Evolutionary conservation across 306 rosid species (phyloP).

Genomic region (Lathyrus tuberosus): DNA sequence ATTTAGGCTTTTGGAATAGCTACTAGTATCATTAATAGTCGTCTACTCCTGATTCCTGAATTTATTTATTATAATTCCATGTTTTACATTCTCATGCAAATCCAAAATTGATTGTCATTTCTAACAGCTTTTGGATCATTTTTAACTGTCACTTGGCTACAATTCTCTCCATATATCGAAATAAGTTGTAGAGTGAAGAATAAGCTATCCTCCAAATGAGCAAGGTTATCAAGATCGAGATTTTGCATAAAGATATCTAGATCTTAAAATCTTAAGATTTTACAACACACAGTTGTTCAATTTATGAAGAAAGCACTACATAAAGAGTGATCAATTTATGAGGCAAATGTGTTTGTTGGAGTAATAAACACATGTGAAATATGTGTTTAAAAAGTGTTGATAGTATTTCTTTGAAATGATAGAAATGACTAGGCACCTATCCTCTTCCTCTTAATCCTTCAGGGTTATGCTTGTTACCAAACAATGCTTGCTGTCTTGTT

Average conservation of each 20-base stretch:
- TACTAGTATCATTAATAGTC: neutral
- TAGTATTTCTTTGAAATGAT: constrained; percentile 7
- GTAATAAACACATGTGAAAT: neutral
- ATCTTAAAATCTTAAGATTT: no score
- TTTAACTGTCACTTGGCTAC: neutral
- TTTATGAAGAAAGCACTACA: neutral
- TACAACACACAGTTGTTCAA: no score
- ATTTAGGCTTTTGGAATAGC: constrained; percentile 10
- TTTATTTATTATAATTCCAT: neutral
- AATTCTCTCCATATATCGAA: neutral
- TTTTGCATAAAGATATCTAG: no score
- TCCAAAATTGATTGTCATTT: neutral
- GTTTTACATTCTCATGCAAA: neutral
- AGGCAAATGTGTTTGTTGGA: neutral
- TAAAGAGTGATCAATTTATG: neutral
- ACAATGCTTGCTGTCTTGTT: constrained; percentile 1
- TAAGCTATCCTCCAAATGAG: neutral
- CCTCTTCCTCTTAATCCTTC: constrained; percentile 8
- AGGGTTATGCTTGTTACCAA: neutral
- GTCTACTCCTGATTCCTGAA: neutral
- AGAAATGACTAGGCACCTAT: constrained; percentile 22
- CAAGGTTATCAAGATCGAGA: no score
- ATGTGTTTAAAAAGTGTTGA: neutral
- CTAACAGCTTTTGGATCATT: constrained; percentile 4
- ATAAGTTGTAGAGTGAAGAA: neutral